Evolutionary conservation across 352 stramenopile genomes (phyloP).

Genomic region (Phytopythium litorale): DNA sequence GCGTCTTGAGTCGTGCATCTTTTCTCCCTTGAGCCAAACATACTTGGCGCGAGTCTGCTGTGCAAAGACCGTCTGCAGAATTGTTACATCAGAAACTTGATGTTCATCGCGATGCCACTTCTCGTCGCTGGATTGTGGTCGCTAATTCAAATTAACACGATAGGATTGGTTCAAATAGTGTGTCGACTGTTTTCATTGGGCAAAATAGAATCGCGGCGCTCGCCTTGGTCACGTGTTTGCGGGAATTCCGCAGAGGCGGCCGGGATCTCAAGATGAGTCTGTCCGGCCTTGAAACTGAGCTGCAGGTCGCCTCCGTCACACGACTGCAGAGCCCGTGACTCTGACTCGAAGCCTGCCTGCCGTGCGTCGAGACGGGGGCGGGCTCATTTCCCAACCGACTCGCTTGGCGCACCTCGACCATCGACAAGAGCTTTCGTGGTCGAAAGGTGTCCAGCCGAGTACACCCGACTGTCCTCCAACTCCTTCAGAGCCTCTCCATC

Average conservation of each 20-base stretch:
- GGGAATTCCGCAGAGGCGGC: background rate
- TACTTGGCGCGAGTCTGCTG: no score
- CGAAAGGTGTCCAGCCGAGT: background rate
- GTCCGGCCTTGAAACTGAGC: background rate
- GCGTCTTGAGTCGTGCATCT: background rate
- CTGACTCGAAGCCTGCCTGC: no score
- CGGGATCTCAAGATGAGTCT: background rate
- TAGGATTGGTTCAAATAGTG: background rate
- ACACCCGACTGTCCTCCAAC: background rate
- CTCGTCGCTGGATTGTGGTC: background rate
- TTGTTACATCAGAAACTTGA: background rate
- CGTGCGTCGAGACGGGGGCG: background rate
- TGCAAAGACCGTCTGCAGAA: background rate
- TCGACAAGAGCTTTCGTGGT: background rate
- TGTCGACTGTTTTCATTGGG: background rate
- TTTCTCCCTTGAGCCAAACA: background rate
- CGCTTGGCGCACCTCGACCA: background rate
- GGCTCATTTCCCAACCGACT: constrained; percentile 1
- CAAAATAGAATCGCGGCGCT: background rate
- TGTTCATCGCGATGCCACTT: background rate
- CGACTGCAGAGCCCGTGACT: background rate
- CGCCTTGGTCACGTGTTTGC: background rate
- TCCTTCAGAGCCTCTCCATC: background rate
- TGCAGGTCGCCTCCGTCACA: background rate
- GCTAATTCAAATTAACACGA: background rate